phyloP scores from a whole-genome alignment of 306 rosid genomes.

The Medicago arabica region DNA sequence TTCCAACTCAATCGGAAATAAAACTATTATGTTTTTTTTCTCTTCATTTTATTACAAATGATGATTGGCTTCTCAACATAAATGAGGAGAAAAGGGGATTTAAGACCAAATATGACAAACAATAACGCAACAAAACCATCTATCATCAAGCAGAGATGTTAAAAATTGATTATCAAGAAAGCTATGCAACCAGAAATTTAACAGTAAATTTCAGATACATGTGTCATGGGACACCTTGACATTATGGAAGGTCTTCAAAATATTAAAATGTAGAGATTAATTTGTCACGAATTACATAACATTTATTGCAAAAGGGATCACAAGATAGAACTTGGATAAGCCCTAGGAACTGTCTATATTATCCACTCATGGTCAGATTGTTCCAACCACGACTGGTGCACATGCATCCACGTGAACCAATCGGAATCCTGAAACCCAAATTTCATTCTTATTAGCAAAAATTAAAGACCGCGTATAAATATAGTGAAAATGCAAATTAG shows the following conservation, averaged over 20 bases:
- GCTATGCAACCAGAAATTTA: slow-evolving; percentile 37
- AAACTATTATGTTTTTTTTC: no score
- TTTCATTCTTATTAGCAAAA: slow-evolving; percentile 47
- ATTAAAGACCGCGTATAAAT: background rate
- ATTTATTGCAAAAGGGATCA: slow-evolving; percentile 48
- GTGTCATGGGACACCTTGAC: slow-evolving; percentile 34
- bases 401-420: slow-evolving; percentile 62
- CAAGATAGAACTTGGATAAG: slow-evolving; percentile 33
- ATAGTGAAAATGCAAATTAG: no score
- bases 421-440: slow-evolving; percentile 61
- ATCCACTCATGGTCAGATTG: slow-evolving; percentile 48
- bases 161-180: background rate
- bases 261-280: slow-evolving; percentile 34
- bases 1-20: no score
- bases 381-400: slow-evolving; percentile 68
- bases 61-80: background rate
- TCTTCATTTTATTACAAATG: background rate
- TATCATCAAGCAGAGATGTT: background rate
- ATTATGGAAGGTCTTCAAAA: slow-evolving; percentile 3
- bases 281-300: slow-evolving; percentile 26
- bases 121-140: background rate
- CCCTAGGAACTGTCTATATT: slow-evolving; percentile 41
- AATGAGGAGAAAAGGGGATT: background rate
- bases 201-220: slow-evolving; percentile 30
- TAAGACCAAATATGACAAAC: background rate